Percentiles rank a stretch among this genome's conserved stretches.
Conservation (phyloP, 148 eudicot genomes). For the Drosera capensis region DNA sequence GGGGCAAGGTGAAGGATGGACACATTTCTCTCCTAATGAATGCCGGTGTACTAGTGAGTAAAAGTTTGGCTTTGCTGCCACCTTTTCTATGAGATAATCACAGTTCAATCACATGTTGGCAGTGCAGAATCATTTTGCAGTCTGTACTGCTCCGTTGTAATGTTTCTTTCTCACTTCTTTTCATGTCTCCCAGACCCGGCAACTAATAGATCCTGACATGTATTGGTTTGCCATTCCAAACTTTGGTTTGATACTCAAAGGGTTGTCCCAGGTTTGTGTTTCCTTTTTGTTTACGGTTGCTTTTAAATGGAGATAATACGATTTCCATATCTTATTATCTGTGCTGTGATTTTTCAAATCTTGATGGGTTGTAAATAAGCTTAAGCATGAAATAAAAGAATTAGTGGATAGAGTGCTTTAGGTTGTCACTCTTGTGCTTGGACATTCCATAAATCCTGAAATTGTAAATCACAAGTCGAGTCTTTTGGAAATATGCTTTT, state of each 20-base stretch:
- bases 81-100: neutral
- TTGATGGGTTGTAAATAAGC: neutral
- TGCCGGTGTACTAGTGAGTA: constrained; percentile 83
- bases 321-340: neutral
- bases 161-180: constrained; percentile 1
- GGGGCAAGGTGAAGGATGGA: constrained; percentile 81
- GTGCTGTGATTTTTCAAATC: neutral
- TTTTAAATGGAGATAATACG: neutral
- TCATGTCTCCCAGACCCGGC: constrained; percentile 50
- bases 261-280: constrained; percentile 64
- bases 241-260: constrained; percentile 76
- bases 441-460: too few relatives aligned
- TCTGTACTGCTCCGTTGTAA: neutral
- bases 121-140: too few relatives aligned
- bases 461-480: too few relatives aligned
- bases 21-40: constrained; percentile 69
- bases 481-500: too few relatives aligned
- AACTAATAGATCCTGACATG: constrained; percentile 76
- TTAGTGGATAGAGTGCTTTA: too few relatives aligned
- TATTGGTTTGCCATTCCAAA: constrained; percentile 96
- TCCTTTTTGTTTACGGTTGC: neutral
- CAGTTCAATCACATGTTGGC: too few relatives aligned
- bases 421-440: too few relatives aligned
- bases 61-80: neutral
- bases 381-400: too few relatives aligned